A percentile compares a stretch with the other conserved stretches of the same genome.
Conservation (phyloP, 495 filamentous ascomycete genomes). For the Articulospora tetracladia region DNA sequence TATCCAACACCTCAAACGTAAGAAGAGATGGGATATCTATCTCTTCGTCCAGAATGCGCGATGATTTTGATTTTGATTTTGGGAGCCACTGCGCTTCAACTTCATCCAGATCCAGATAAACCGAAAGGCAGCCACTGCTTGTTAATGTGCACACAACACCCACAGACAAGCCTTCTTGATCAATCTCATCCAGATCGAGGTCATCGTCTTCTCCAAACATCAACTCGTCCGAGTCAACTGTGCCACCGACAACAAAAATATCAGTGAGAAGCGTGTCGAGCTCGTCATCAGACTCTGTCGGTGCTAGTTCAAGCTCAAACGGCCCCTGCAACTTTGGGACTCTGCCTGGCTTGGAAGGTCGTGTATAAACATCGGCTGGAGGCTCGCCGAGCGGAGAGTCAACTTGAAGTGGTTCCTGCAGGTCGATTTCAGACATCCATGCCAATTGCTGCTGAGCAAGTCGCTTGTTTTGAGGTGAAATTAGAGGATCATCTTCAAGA, state of each 20-base stretch:
- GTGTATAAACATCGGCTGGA: slow-evolving; percentile 57
- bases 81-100: slow-evolving; percentile 86
- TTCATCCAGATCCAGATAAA: slow-evolving; percentile 77
- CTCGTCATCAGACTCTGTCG: slow-evolving; percentile 63
- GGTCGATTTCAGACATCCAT: slow-evolving; percentile 80
- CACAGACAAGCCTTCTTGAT: slow-evolving; percentile 64
- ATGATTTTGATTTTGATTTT: slow-evolving; percentile 26
- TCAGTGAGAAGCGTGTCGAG: slow-evolving; percentile 58
- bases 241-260: slow-evolving; percentile 49
- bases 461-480: slow-evolving; percentile 52
- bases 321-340: slow-evolving; percentile 83
- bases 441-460: slow-evolving; percentile 67
- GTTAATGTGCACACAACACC: slow-evolving; percentile 73
- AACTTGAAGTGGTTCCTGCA: slow-evolving; percentile 60
- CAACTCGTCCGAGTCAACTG: slow-evolving; percentile 51
- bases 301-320: slow-evolving; percentile 64
- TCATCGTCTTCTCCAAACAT: slow-evolving; percentile 60
- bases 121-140: slow-evolving; percentile 65
- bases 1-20: slow-evolving; percentile 58
- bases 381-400: slow-evolving; percentile 36
- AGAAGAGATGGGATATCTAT: slow-evolving; percentile 35
- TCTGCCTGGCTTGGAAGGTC: slow-evolving; percentile 65
- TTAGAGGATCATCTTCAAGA: slow-evolving; percentile 51
- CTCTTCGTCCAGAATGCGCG: slow-evolving; percentile 15
- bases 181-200: slow-evolving; percentile 46